phyloP scores from a whole-genome alignment of 495 filamentous ascomycete species.

The Neurospora sp. region DNA sequence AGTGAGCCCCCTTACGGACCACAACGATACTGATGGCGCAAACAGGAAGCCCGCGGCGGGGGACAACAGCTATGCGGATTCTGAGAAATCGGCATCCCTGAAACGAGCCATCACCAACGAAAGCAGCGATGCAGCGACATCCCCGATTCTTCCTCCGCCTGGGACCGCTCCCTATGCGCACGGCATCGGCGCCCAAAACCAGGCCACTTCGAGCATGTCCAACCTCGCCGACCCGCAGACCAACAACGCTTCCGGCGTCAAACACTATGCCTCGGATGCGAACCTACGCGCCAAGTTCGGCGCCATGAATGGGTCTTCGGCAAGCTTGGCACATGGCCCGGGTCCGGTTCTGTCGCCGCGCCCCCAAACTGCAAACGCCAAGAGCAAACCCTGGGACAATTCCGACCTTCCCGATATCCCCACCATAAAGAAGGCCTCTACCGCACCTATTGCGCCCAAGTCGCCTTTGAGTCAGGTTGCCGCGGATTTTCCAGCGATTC shows the following conservation, averaged over 20 bases:
- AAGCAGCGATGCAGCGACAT: slow-evolving; percentile 24
- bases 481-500: slow-evolving; percentile 11
- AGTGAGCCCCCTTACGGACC: slow-evolving; percentile 1
- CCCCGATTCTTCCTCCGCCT: slow-evolving; percentile 6
- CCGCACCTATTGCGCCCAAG: slow-evolving; percentile 13
- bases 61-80: slow-evolving; percentile 20
- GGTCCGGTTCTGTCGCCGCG: slow-evolving; percentile 11
- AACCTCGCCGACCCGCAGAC: slow-evolving; percentile 17
- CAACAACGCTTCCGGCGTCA: slow-evolving; percentile 20
- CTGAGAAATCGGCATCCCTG: slow-evolving; percentile 21
- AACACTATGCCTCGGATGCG: slow-evolving; percentile 25
- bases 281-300: slow-evolving; percentile 23
- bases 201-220: slow-evolving; percentile 28
- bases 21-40: slow-evolving; percentile 5
- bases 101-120: slow-evolving; percentile 15
- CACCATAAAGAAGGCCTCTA: slow-evolving; percentile 14
- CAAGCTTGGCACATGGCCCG: slow-evolving; percentile 10
- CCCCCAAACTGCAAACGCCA: slow-evolving; percentile 24
- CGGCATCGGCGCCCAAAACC: slow-evolving; percentile 12
- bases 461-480: slow-evolving; percentile 24
- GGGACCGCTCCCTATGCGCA: slow-evolving; percentile 10
- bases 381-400: slow-evolving; percentile 25
- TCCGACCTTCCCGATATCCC: slow-evolving; percentile 28
- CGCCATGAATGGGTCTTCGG: slow-evolving; percentile 11
- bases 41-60: slow-evolving; percentile 25